Base-by-base conservation (phyloP, 2,329 filamentous ascomycete genomes). In the Fusarium pseudoanthophilum region DNA sequence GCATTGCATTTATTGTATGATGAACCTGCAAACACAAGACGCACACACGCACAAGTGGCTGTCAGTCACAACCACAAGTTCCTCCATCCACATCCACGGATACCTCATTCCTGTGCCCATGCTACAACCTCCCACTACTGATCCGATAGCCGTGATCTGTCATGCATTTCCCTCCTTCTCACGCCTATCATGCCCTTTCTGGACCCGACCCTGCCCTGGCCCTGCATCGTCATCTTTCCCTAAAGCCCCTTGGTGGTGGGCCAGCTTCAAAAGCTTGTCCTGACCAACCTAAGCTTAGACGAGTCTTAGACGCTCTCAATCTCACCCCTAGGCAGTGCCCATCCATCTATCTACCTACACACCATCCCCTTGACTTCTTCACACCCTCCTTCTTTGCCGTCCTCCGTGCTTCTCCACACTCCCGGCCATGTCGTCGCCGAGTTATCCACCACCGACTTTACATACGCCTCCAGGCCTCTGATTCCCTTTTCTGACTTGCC, bases 341-440 rank as follows among this genome's bases (percentile, higher is more conserved):
- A 34, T 30, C 28, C 10, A 26, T 26, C 26, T 26, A 30, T 11
- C 61, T 72, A 57, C 3, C 20, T 57, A 4, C 62, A 75, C 72
- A 28, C 71, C 73, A 56, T 62, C 26, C 14, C 40, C 59, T 64
- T 48, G 52, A 30, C 45, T 39, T 34, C 30, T 39, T 68, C 75
- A 76, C 75, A 74, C 67, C 68, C 71, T 72, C 71, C 71, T 65
- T 67, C 73, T 73, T 75, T 78, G 77, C 77, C 74, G 77, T 78
- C 63, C 75, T 78, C 70, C 75, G 73, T 76, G 51, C 65, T 64
- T 74, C 73, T 79, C 75, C 78, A 78, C 78, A 78, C 74, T 73
- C 73, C 76, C 78, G 78, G 76, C 79, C 78, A 74, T 77, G 73
- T 69, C 77, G 78, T 78, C 79, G 79, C 79, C 79, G 78, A 80